Conservation (phyloP, 176 grass and related monocot genomes). For the Oryza meyeriana region DNA sequence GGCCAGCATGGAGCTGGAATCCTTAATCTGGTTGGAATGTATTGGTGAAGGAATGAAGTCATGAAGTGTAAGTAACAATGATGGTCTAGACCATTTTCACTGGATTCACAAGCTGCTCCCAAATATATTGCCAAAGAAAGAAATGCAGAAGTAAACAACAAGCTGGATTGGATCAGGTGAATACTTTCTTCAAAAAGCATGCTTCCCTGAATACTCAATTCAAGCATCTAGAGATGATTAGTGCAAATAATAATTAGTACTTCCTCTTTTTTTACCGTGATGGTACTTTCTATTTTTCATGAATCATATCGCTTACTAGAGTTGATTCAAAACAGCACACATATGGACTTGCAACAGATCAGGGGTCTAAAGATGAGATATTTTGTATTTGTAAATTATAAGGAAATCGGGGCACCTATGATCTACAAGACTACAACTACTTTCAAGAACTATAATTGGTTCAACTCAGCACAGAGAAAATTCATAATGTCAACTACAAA, state of each 20-base stretch:
- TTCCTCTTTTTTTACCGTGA: neutral
- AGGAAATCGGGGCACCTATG: neutral
- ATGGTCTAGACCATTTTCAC: neutral
- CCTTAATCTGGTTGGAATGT: neutral
- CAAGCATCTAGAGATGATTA: neutral
- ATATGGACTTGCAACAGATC: neutral
- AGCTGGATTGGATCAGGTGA: neutral
- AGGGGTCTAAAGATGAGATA: neutral
- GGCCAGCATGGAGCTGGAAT: neutral
- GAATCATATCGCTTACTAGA: neutral
- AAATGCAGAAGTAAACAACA: neutral
- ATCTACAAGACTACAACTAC: neutral
- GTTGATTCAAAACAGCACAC: neutral
- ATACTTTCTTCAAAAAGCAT: slow-evolving; percentile 2
- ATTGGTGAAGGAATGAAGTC: neutral
- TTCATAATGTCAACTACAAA: neutral
- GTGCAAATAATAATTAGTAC: neutral
- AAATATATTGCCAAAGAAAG: neutral
- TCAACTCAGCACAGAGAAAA: slow-evolving; percentile 4
- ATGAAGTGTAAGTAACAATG: neutral
- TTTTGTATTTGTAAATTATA: neutral
- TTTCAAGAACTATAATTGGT: neutral
- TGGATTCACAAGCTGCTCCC: neutral
- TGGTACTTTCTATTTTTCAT: neutral
- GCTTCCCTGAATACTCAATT: neutral